phyloP scores from a whole-genome alignment of 192 early-diverging fungal genomes.

The Coemansia sp. region DNA sequence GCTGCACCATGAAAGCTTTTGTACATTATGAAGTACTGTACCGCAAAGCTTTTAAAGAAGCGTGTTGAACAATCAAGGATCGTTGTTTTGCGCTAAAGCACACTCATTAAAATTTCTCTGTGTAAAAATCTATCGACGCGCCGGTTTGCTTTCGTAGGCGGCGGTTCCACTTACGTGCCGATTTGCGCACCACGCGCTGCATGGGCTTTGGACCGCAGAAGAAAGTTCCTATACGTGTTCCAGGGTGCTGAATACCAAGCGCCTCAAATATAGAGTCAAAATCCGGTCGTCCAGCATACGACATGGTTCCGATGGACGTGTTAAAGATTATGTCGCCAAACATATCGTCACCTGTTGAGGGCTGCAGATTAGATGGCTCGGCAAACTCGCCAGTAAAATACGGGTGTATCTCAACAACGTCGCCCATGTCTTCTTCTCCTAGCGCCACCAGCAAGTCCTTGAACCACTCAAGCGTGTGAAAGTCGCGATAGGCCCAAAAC shows the following conservation, averaged over 20 bases:
- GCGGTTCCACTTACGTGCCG: constrained; percentile 31
- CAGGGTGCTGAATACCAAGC: constrained; percentile 55
- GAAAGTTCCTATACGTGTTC: constrained; percentile 74
- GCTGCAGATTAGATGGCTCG: constrained; percentile 38
- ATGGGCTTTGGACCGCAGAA: constrained; percentile 80
- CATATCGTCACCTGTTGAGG: constrained; percentile 32
- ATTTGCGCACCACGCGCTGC: constrained; percentile 53
- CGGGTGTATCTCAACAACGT: constrained; percentile 64
- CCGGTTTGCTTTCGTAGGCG: constrained; percentile 10
- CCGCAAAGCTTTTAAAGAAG: too few relatives aligned
- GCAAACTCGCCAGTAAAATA: constrained; percentile 67
- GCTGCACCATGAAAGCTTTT: too few relatives aligned
- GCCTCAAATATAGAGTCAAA: constrained; percentile 66
- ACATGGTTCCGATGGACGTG: constrained; percentile 60
- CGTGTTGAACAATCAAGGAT: too few relatives aligned
- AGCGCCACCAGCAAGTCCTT: constrained; percentile 67
- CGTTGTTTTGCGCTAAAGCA: too few relatives aligned
- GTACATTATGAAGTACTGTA: too few relatives aligned
- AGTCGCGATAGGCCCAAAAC: constrained; percentile 77
- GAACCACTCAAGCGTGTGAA: constrained; percentile 74
- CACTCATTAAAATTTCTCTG: constrained; percentile 14
- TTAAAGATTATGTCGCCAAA: constrained; percentile 58
- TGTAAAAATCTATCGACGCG: constrained; percentile 25
- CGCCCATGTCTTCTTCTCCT: constrained; percentile 56
- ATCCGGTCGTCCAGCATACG: constrained; percentile 74